phyloP scores from a whole-genome alignment of 2,329 filamentous ascomycete species.

The Cladophialophora immunda region DNA sequence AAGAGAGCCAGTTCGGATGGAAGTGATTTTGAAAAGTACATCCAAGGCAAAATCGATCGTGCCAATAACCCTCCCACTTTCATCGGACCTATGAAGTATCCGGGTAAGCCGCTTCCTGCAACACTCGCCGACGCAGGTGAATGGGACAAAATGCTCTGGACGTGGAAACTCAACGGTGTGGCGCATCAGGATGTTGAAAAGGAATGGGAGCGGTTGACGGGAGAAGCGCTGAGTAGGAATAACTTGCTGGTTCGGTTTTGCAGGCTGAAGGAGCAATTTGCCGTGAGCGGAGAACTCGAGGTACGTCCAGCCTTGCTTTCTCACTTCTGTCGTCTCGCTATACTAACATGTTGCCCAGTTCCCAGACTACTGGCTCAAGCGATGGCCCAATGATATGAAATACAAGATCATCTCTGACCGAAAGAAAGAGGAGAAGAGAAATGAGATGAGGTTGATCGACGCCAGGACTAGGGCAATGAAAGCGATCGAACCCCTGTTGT shows the following conservation, averaged over 20 bases:
- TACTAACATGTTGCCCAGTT: conserved; percentile 11
- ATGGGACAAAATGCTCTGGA: conserved; percentile 28
- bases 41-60: neutral
- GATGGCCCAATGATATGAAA: conserved; percentile 4
- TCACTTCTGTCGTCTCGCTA: neutral
- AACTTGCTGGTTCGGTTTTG: conserved; percentile 20
- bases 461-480: neutral
- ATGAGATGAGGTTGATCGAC: neutral
- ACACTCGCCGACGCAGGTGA: conserved; percentile 7
- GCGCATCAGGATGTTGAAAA: conserved; percentile 18
- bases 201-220: conserved; percentile 18
- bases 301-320: conserved; percentile 14
- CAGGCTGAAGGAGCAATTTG: conserved; percentile 27
- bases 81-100: neutral
- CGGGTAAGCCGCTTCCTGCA: conserved; percentile 2
- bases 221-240: neutral
- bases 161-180: conserved; percentile 18
- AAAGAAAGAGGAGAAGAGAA: neutral
- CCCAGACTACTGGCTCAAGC: conserved; percentile 2
- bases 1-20: neutral
- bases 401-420: conserved; percentile 6
- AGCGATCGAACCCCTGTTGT: neutral
- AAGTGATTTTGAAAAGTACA: neutral
- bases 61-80: neutral
- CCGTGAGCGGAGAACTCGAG: conserved; percentile 17